These are phyloP conservation scores for Penicillium hordei DNA, from an alignment of 2,329 filamentous ascomycete species.

Conservation along the genomic window DNA sequence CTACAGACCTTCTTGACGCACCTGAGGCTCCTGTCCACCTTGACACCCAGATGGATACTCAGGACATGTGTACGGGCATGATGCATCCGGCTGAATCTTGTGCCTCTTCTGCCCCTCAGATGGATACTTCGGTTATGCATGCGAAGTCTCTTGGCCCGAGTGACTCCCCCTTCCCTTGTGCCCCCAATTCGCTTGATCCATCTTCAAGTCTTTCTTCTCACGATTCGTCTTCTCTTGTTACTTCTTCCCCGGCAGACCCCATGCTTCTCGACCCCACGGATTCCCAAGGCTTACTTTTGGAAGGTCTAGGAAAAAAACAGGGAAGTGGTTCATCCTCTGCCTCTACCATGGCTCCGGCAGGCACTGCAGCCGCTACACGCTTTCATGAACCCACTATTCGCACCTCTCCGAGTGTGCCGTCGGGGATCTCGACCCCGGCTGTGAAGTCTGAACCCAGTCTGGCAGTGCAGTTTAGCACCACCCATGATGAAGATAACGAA, in stretches of 20 bases:
- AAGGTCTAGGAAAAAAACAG: slow-evolving; percentile 24
- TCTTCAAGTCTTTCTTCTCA: background rate
- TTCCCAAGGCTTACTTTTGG: slow-evolving; percentile 24
- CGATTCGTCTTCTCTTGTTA: too few relatives aligned
- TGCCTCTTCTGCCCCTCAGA: background rate
- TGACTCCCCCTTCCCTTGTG: background rate
- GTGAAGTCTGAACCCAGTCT: slow-evolving; percentile 21
- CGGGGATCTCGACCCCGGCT: slow-evolving; percentile 20
- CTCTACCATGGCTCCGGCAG: slow-evolving; percentile 24
- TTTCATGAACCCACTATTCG: slow-evolving; percentile 16
- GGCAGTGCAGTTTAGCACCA: slow-evolving; percentile 33
- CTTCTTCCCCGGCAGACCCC: slow-evolving; percentile 15
- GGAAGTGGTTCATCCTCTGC: slow-evolving; percentile 16
- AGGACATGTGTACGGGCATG: background rate
- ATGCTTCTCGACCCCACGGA: slow-evolving; percentile 12
- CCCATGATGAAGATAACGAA: slow-evolving; percentile 24
- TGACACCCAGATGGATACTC: background rate
- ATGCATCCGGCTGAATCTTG: background rate
- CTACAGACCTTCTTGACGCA: background rate
- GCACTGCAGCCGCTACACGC: slow-evolving; percentile 27
- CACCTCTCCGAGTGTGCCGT: slow-evolving; percentile 15
- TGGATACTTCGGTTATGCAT: background rate
- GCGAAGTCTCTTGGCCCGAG: background rate
- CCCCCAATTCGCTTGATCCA: background rate
- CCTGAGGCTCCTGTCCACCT: background rate